A percentile compares a stretch with the other conserved stretches of the same genome.
Conservation (phyloP, 495 filamentous ascomycete genomes). For the Achaetomiella virescens region DNA sequence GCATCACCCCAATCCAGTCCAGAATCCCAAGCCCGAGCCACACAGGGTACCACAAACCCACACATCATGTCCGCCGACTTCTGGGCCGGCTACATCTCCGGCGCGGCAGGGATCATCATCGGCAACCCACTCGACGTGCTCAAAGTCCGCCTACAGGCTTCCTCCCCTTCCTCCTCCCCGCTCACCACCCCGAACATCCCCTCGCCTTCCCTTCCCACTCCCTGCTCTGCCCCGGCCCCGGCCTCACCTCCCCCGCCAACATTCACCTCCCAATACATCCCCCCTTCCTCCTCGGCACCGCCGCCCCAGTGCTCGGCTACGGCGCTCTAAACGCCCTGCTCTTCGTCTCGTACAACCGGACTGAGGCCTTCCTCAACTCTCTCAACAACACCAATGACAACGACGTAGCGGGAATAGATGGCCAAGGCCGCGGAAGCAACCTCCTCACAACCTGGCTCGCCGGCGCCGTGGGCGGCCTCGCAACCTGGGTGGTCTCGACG, state of each 20-base stretch:
- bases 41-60: neutral
- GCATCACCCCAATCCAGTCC: neutral
- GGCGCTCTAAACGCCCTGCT: conserved; percentile 84
- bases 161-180: conserved; percentile 12
- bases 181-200: neutral
- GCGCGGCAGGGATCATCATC: conserved; percentile 73
- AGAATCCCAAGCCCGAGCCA: neutral
- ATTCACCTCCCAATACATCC: conserved; percentile 34
- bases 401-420: neutral
- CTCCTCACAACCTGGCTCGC: conserved; percentile 63
- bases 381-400: conserved; percentile 22
- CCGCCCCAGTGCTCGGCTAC: conserved; percentile 79
- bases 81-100: conserved; percentile 80
- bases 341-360: conserved; percentile 79
- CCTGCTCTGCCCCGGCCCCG: neutral
- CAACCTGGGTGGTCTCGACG: conserved; percentile 72
- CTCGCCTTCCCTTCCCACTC: neutral
- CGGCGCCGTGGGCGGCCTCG: conserved; percentile 69
- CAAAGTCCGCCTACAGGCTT: conserved; percentile 75
- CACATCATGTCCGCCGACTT: conserved; percentile 71
- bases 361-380: conserved; percentile 49
- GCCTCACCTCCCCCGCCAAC: conserved; percentile 47
- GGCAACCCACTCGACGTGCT: conserved; percentile 84
- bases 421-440: conserved; percentile 14
- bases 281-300: conserved; percentile 52